Evolutionary conservation across 2,329 filamentous ascomycete species (phyloP).

Genomic region (Coccinonectria pachysandricola): DNA sequence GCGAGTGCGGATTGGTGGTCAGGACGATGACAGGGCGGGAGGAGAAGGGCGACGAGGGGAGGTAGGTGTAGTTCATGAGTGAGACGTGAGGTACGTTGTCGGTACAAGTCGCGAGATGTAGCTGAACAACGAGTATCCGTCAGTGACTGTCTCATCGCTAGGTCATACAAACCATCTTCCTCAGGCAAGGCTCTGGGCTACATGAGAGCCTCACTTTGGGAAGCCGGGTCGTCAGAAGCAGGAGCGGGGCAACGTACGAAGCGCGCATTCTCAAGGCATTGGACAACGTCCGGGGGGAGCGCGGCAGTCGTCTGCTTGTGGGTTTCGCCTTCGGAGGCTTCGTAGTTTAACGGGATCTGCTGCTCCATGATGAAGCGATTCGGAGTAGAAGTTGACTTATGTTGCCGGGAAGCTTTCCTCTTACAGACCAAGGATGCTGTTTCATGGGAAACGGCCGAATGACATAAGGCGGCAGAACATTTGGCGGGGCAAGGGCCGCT

Average conservation of each 20-base stretch:
- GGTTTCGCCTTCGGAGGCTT: conserved; percentile 63
- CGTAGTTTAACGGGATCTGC: conserved; percentile 63
- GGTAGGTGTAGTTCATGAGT: conserved; percentile 98
- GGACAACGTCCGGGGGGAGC: conserved; percentile 75
- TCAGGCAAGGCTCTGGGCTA: no score
- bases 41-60: conserved; percentile 64
- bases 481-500: no score
- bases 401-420: no score
- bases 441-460: no score
- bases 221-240: conserved; percentile 5
- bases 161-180: no score
- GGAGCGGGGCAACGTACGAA: conserved; percentile 53
- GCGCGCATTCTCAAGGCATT: conserved; percentile 86
- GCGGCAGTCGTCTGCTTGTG: conserved; percentile 58
- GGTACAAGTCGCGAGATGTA: conserved; percentile 87
- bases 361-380: conserved; percentile 38
- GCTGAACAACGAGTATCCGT: no score
- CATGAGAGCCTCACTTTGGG: no score
- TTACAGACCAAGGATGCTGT: no score
- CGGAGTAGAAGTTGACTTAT: no score
- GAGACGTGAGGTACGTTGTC: conserved; percentile 81
- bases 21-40: conserved; percentile 79
- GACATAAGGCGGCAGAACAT: no score
- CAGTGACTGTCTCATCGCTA: no score
- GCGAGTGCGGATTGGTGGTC: conserved; percentile 74